These are phyloP conservation scores for Kodamaea hsintzibuensis DNA, from an alignment of 805 yeast genomes.

Conservation along the genomic window DNA sequence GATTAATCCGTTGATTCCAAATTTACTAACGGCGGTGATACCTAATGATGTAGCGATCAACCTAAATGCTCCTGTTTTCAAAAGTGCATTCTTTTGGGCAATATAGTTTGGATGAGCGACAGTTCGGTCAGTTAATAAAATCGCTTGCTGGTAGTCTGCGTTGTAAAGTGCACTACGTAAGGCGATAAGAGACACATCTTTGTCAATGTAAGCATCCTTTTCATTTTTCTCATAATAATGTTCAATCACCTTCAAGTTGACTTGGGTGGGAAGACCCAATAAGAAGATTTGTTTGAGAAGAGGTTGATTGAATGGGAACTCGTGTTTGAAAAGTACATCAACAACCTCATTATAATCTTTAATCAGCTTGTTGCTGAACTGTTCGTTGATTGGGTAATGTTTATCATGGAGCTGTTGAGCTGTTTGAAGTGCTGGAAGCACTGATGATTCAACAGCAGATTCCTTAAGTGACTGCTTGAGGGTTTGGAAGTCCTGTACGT, in stretches of 20 bases:
- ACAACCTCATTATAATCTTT: constrained; percentile 14
- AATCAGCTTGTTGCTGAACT: constrained; percentile 17
- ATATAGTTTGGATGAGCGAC: constrained; percentile 57
- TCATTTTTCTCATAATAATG: constrained; percentile 20
- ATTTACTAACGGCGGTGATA: constrained; percentile 38
- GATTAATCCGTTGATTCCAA: constrained; percentile 42
- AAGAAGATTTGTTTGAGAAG: constrained; percentile 32
- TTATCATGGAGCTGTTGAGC: constrained; percentile 21
- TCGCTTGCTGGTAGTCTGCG: constrained; percentile 57
- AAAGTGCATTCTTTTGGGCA: constrained; percentile 27
- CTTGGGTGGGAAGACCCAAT: constrained; percentile 32
- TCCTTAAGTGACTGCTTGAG: constrained; percentile 2
- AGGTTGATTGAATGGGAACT: constrained; percentile 21
- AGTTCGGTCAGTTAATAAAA: constrained; percentile 59
- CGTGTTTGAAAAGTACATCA: constrained; percentile 21
- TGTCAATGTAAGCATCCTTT: constrained; percentile 25
- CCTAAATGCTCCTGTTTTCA: constrained; percentile 32
- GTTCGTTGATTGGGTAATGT: constrained; percentile 19
- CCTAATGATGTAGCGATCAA: constrained; percentile 33
- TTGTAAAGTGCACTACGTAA: constrained; percentile 58
- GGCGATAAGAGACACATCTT: constrained; percentile 56
- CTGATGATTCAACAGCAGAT: constrained; percentile 5
- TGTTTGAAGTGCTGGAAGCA: constrained; percentile 23
- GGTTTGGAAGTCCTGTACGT: constrained; percentile 13
- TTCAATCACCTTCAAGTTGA: constrained; percentile 25